phyloP scores from a whole-genome alignment of 2,329 filamentous ascomycete genomes.

The Botrytis tulipae region DNA sequence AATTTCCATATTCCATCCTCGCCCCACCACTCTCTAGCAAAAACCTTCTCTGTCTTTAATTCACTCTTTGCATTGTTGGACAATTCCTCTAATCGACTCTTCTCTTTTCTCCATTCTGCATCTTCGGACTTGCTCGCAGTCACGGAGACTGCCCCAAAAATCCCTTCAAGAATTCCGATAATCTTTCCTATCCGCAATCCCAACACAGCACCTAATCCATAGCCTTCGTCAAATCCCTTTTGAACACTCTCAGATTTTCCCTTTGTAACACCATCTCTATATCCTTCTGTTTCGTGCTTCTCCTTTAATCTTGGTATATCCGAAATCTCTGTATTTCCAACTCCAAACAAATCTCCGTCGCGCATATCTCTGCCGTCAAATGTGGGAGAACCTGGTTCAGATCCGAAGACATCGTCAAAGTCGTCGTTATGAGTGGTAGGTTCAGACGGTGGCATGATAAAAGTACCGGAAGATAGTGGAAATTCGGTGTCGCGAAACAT shows the following conservation, averaged over 20 bases:
- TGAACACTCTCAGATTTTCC: slow-evolving; percentile 79
- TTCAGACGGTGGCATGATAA: background rate
- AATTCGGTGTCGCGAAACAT: slow-evolving; percentile 18
- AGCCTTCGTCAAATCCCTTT: slow-evolving; percentile 88
- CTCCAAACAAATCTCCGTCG: background rate
- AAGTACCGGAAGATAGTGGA: background rate
- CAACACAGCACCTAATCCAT: slow-evolving; percentile 76
- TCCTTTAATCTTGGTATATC: slow-evolving; percentile 38
- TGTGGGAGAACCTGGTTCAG: slow-evolving; percentile 35
- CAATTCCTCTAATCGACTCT: slow-evolving; percentile 37
- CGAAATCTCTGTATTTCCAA: slow-evolving; percentile 32
- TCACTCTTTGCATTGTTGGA: slow-evolving; percentile 55
- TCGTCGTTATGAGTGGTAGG: slow-evolving; percentile 29
- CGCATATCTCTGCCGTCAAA: background rate
- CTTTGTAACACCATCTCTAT: slow-evolving; percentile 78
- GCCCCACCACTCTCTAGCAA: slow-evolving; percentile 64
- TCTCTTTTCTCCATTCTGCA: slow-evolving; percentile 25
- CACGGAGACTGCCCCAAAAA: slow-evolving; percentile 49
- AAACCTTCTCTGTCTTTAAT: slow-evolving; percentile 60
- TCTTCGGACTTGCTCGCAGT: slow-evolving; percentile 29
- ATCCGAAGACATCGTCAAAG: slow-evolving; percentile 39
- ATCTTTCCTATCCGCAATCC: slow-evolving; percentile 73
- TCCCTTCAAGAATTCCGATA: slow-evolving; percentile 73
- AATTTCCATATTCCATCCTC: slow-evolving; percentile 71
- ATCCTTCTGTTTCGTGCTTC: slow-evolving; percentile 66